Conservation (phyloP, 805 yeast genomes). For the Wickerhamiella sorbophila region DNA sequence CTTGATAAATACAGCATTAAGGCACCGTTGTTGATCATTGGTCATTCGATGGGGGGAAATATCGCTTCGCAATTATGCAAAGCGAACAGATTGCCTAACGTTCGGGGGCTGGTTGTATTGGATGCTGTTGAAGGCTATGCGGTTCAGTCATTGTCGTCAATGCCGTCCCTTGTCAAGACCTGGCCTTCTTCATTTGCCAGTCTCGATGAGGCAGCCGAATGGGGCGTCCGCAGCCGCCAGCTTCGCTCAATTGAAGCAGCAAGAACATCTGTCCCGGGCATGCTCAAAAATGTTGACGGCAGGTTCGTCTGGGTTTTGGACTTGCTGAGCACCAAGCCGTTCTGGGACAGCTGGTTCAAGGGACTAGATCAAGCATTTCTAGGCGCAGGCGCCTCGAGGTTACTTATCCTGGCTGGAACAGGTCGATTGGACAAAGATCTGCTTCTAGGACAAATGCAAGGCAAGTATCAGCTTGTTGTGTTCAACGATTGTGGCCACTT, state of each 20-base stretch:
- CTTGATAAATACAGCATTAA: slow-evolving; percentile 14
- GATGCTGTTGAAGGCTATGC: slow-evolving; percentile 96
- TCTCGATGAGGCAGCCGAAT: slow-evolving; percentile 49
- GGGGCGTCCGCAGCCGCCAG: slow-evolving; percentile 55
- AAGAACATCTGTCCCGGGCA: slow-evolving; percentile 58
- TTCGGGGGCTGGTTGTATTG: slow-evolving; percentile 60
- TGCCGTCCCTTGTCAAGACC: slow-evolving; percentile 49
- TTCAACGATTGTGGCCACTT: slow-evolving; percentile 80
- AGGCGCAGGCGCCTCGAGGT: slow-evolving; percentile 40
- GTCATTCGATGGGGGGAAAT: slow-evolving; percentile 91
- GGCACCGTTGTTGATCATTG: slow-evolving; percentile 42
- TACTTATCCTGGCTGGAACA: slow-evolving; percentile 74
- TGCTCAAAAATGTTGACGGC: slow-evolving; percentile 28
- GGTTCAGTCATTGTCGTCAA: slow-evolving; percentile 45
- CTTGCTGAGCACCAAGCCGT: slow-evolving; percentile 43
- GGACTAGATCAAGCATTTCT: slow-evolving; percentile 47
- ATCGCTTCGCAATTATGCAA: slow-evolving; percentile 45
- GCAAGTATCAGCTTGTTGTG: slow-evolving; percentile 74
- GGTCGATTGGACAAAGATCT: slow-evolving; percentile 75
- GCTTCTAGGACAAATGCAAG: slow-evolving; percentile 97
- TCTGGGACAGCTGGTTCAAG: slow-evolving; percentile 72
- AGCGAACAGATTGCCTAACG: slow-evolving; percentile 9
- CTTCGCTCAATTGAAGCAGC: slow-evolving; percentile 52
- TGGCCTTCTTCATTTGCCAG: slow-evolving; percentile 49
- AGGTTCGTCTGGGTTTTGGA: slow-evolving; percentile 48